Evolutionary conservation across 1,139 yeast species (phyloP).

Genomic region (Sugiyamaella neomexicana): DNA sequence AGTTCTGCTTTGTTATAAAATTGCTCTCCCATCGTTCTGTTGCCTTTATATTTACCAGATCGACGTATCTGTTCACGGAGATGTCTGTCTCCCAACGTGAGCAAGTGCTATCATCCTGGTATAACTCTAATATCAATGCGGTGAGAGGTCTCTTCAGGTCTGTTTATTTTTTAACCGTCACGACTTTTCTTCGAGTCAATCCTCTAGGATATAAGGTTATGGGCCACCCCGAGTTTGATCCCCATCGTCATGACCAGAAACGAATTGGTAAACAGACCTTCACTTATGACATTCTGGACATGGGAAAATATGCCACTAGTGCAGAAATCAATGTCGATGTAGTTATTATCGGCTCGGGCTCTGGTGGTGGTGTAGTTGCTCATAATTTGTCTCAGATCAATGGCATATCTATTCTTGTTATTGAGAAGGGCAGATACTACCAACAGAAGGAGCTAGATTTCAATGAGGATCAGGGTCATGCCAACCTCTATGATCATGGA

Average conservation of each 20-base stretch:
- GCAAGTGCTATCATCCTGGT: slow-evolving; percentile 28
- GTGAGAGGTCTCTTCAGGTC: slow-evolving; percentile 29
- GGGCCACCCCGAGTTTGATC: slow-evolving; percentile 33
- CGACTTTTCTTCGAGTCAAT: slow-evolving; percentile 23
- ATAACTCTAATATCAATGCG: slow-evolving; percentile 25
- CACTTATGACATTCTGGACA: slow-evolving; percentile 21
- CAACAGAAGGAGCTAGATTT: slow-evolving; percentile 44
- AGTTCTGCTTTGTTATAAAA: slow-evolving; percentile 27
- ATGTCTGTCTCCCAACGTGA: slow-evolving; percentile 30
- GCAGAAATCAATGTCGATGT: slow-evolving; percentile 41
- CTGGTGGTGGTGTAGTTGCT: slow-evolving; percentile 63
- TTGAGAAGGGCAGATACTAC: slow-evolving; percentile 56
- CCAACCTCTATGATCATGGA: slow-evolving; percentile 46
- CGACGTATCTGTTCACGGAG: slow-evolving; percentile 31
- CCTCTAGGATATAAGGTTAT: slow-evolving; percentile 26
- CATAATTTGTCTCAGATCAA: slow-evolving; percentile 47
- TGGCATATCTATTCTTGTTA: slow-evolving; percentile 50
- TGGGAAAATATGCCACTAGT: slow-evolving; percentile 25
- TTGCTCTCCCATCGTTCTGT: slow-evolving; percentile 30
- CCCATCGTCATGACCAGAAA: slow-evolving; percentile 16
- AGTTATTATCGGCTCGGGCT: slow-evolving; percentile 57
- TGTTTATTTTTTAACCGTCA: slow-evolving; percentile 21
- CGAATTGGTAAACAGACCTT: slow-evolving; percentile 17
- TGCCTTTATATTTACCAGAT: slow-evolving; percentile 32
- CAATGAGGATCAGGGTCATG: slow-evolving; percentile 46